These are phyloP conservation scores for Logfia minima DNA, from an alignment of 129 eudicot genomes.

Conservation along the genomic window DNA sequence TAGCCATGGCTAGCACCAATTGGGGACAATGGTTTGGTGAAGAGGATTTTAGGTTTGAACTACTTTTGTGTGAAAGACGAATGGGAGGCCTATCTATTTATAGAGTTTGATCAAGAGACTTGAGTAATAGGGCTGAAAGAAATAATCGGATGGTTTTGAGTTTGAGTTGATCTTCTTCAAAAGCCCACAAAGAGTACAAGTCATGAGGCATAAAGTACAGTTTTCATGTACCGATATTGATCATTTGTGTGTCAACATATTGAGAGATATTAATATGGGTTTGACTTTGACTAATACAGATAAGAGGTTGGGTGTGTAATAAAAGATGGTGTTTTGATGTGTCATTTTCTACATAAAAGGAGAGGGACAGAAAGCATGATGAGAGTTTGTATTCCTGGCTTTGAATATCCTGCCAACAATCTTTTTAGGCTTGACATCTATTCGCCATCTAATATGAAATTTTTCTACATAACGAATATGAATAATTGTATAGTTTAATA, in stretches of 20 bases:
- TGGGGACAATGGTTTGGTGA: constrained; percentile 3
- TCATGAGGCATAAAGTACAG: constrained; percentile 21
- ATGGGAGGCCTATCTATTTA: constrained; percentile 31
- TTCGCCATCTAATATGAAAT: background rate
- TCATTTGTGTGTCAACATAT: constrained; percentile 23
- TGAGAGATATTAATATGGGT: constrained; percentile 32
- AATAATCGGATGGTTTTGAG: background rate
- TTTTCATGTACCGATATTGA: constrained; percentile 13
- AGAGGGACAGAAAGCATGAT: constrained; percentile 43
- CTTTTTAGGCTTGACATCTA: constrained; percentile 21
- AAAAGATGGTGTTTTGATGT: constrained; percentile 35
- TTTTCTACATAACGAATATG: too few relatives aligned
- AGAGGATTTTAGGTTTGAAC: constrained; percentile 31
- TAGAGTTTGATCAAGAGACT: constrained; percentile 21
- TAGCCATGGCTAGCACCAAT: constrained; percentile 34
- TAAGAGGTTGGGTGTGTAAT: constrained; percentile 21
- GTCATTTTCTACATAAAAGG: constrained; percentile 46
- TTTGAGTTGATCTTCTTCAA: background rate
- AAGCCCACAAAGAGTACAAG: constrained; percentile 18
- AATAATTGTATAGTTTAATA: too few relatives aligned
- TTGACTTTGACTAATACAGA: constrained; percentile 35
- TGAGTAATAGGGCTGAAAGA: constrained; percentile 9
- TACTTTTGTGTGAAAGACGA: constrained; percentile 21
- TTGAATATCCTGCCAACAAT: constrained; percentile 19
- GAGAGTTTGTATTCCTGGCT: constrained; percentile 42